These are phyloP conservation scores for Scedosporium apiospermum DNA, from an alignment of 2,329 filamentous ascomycete genomes.

Conservation along the genomic window DNA sequence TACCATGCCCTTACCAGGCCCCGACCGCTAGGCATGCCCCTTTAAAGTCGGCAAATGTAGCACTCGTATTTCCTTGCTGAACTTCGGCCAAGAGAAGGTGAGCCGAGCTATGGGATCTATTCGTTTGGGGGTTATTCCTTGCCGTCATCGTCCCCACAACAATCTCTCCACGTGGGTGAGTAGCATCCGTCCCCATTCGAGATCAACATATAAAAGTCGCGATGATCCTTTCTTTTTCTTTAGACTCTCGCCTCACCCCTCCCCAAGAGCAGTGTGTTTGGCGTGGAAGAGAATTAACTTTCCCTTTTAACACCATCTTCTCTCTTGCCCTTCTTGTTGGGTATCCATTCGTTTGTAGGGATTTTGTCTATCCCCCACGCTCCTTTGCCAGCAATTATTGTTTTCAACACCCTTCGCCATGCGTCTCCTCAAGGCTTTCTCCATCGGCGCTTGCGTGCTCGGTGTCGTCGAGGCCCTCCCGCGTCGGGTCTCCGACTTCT, in stretches of 20 bases:
- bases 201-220: neutral
- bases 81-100: neutral
- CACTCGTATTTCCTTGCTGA: neutral
- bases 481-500: slow-evolving; percentile 8
- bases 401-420: slow-evolving; percentile 7
- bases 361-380: neutral
- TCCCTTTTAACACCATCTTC: neutral
- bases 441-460: slow-evolving; percentile 11
- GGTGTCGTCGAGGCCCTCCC: slow-evolving; percentile 13
- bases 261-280: slow-evolving; percentile 6
- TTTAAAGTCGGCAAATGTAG: neutral
- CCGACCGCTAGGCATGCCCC: neutral
- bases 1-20: too few relatives aligned
- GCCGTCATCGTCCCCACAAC: neutral
- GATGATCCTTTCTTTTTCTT: slow-evolving; percentile 4
- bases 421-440: slow-evolving; percentile 12
- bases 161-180: slow-evolving; percentile 5
- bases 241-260: slow-evolving; percentile 1
- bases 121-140: neutral
- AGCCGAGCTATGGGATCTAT: neutral
- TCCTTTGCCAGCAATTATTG: slow-evolving; percentile 1
- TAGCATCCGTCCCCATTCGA: neutral
- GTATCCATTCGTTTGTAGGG: slow-evolving; percentile 7
- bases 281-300: neutral
- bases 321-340: slow-evolving; percentile 5